A percentile compares a stretch with the other conserved stretches of the same genome.
phyloP scores from a whole-genome alignment of 2,329 filamentous ascomycete species.

The Onygena corvina region DNA sequence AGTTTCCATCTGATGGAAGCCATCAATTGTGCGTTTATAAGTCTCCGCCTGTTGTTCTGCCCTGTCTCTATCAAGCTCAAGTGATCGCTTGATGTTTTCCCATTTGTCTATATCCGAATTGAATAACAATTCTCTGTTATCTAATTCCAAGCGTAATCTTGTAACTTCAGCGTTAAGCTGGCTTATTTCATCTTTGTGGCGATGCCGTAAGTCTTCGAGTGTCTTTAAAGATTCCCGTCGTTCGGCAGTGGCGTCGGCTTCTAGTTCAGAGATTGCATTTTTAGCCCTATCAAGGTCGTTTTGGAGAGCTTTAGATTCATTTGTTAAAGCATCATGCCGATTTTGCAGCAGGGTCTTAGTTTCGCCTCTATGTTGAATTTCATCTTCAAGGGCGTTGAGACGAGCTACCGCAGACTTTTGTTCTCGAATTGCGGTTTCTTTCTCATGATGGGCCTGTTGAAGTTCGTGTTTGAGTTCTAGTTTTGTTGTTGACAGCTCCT shows the following conservation, averaged over 20 bases:
- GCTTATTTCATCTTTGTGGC: constrained; percentile 46
- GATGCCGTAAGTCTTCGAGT: constrained; percentile 47
- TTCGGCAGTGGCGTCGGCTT: constrained; percentile 41
- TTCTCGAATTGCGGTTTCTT: constrained; percentile 36
- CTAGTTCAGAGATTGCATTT: constrained; percentile 36
- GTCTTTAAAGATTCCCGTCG: constrained; percentile 47
- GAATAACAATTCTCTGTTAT: constrained; percentile 58
- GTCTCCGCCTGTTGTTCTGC: constrained; percentile 56
- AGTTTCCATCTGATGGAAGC: constrained; percentile 55
- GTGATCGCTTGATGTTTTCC: constrained; percentile 52
- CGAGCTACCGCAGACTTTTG: constrained; percentile 33
- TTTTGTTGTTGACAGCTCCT: constrained; percentile 29
- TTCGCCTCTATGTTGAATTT: constrained; percentile 45
- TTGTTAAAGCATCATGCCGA: constrained; percentile 54
- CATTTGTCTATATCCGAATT: constrained; percentile 61
- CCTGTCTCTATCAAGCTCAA: constrained; percentile 54
- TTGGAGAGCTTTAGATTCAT: constrained; percentile 56
- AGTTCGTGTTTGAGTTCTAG: constrained; percentile 34
- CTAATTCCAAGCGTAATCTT: constrained; percentile 51
- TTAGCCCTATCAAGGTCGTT: constrained; percentile 45
- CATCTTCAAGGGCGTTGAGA: constrained; percentile 46
- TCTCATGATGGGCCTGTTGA: constrained; percentile 33
- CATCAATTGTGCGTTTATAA: constrained; percentile 59
- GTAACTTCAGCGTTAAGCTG: constrained; percentile 46
- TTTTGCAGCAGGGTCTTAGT: constrained; percentile 60